Evolutionary conservation across 805 yeast genomes (phyloP).

Genomic region (Helenozyma rhizophorensis): DNA sequence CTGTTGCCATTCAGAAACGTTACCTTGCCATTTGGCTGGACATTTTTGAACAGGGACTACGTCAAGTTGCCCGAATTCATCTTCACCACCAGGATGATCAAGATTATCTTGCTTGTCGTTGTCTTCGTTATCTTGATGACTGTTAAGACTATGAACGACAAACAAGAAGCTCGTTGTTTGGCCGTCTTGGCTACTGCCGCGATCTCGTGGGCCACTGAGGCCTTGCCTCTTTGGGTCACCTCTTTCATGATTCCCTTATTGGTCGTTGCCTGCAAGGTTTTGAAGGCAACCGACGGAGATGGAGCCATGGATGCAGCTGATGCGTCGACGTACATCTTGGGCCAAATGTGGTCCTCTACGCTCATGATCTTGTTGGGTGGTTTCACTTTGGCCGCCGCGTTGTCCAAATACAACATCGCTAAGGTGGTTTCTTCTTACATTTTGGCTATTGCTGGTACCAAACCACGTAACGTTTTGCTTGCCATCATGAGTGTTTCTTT

Average conservation of each 20-base stretch:
- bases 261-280: slow-evolving; percentile 66
- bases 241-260: slow-evolving; percentile 79
- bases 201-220: slow-evolving; percentile 91
- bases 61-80: slow-evolving; percentile 44
- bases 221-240: slow-evolving; percentile 88
- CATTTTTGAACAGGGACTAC: slow-evolving; percentile 19
- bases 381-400: slow-evolving; percentile 89
- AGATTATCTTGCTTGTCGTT: slow-evolving; percentile 42
- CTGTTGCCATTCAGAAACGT: slow-evolving; percentile 27
- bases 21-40: slow-evolving; percentile 19
- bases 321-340: slow-evolving; percentile 74
- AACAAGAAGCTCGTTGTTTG: slow-evolving; percentile 47
- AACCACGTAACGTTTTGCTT: slow-evolving; percentile 71
- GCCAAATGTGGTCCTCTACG: slow-evolving; percentile 94
- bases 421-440: slow-evolving; percentile 79
- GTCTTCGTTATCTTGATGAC: slow-evolving; percentile 41
- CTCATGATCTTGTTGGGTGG: slow-evolving; percentile 90
- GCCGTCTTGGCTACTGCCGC: slow-evolving; percentile 82
- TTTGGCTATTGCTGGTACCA: slow-evolving; percentile 78
- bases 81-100: slow-evolving; percentile 39
- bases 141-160: slow-evolving; percentile 30
- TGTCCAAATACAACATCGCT: slow-evolving; percentile 87
- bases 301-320: slow-evolving; percentile 56
- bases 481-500: slow-evolving; percentile 84
- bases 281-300: slow-evolving; percentile 47